A percentile compares a stretch with the other conserved stretches of the same genome.
Conservation (phyloP, 1,284 basidiomycete genomes). For the Pyrrhoderma noxium region DNA sequence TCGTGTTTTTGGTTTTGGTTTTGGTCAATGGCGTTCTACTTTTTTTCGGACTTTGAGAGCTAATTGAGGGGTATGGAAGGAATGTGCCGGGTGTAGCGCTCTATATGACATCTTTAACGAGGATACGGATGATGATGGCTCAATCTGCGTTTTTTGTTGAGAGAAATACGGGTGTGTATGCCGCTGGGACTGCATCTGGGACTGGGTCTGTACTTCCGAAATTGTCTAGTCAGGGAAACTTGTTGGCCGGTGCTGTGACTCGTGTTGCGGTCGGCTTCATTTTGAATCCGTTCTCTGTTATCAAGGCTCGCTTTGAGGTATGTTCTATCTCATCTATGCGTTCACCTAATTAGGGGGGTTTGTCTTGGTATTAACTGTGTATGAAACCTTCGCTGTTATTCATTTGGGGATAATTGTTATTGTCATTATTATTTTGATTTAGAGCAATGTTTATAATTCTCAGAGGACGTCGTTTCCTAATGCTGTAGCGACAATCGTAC, state of each 20-base stretch:
- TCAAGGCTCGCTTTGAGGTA: conserved; percentile 95
- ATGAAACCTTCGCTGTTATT: conserved; percentile 5
- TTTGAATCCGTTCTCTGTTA: conserved; percentile 87
- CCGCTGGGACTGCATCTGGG: conserved; percentile 18
- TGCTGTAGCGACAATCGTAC: conserved; percentile 57
- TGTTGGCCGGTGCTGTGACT: conserved; percentile 83
- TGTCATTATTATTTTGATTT: neutral
- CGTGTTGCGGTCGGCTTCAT: conserved; percentile 83
- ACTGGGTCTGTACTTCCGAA: conserved; percentile 62
- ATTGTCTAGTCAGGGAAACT: conserved; percentile 75
- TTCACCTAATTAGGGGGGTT: too few relatives aligned
- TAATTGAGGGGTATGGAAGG: too few relatives aligned
- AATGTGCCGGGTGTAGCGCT: conserved; percentile 92
- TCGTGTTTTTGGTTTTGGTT: neutral
- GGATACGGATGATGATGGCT: conserved; percentile 67
- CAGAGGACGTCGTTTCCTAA: conserved; percentile 56
- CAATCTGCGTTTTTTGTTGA: conserved; percentile 50
- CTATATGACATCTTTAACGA: conserved; percentile 84
- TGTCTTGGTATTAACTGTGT: neutral
- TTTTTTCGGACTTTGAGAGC: too few relatives aligned
- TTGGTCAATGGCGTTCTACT: neutral
- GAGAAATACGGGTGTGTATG: conserved; percentile 1
- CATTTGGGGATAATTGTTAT: too few relatives aligned
- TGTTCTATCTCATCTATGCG: conserved; percentile 23
- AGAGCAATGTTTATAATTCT: conserved; percentile 73